Percentiles rank a stretch among this genome's conserved stretches.
These are phyloP conservation scores for Leishmania aethiopica DNA, from an alignment of 208 protist genomes.

Conservation along the genomic window DNA sequence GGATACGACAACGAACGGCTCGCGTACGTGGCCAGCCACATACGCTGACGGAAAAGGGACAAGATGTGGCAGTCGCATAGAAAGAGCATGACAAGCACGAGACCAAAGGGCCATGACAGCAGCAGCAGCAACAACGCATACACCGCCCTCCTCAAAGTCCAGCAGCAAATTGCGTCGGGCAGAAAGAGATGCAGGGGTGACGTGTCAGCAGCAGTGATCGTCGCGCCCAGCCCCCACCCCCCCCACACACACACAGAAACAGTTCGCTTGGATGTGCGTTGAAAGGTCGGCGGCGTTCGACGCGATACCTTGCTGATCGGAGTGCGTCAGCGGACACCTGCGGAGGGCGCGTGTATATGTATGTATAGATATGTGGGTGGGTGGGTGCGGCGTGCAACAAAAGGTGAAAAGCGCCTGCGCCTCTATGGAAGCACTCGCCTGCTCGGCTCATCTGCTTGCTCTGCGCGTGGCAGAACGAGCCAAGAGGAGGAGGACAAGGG, in stretches of 20 bases:
- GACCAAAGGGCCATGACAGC: not conserved
- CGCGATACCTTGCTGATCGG: not conserved
- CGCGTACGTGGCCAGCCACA: not conserved
- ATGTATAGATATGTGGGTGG: not conserved
- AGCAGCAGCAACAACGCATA: not conserved
- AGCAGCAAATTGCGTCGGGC: not conserved
- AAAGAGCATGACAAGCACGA: not conserved
- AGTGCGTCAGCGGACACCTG: not conserved
- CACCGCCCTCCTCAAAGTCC: not conserved
- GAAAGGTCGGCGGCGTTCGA: not conserved
- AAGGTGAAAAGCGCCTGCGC: not conserved
- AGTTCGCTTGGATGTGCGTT: no score
- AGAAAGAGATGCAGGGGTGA: not conserved
- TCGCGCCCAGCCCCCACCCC: not conserved
- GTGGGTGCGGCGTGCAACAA: not conserved
- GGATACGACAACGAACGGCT: not conserved
- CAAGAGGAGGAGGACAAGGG: not conserved
- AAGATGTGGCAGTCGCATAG: not conserved
- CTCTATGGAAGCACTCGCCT: not conserved
- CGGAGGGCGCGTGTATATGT: not conserved
- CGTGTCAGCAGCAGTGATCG: not conserved
- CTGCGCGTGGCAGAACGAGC: not conserved
- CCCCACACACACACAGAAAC: no score
- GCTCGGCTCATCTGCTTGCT: not conserved
- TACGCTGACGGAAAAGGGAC: not conserved